These are phyloP conservation scores for Pythium sukuiense DNA, from an alignment of 352 stramenopile genomes.

Conservation along the genomic window DNA sequence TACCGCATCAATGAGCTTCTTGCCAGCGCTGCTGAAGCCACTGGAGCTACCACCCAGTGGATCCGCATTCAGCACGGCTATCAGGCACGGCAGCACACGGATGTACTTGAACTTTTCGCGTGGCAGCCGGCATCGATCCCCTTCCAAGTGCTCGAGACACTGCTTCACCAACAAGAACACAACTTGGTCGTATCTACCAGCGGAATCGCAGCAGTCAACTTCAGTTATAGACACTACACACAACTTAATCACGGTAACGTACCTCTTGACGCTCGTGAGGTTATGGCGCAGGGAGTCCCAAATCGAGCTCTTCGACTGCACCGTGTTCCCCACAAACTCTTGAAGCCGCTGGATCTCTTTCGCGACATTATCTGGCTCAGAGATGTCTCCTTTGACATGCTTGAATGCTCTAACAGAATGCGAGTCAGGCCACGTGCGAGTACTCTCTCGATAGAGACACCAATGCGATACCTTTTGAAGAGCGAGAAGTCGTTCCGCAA, in stretches of 20 bases:
- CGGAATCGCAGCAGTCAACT: not conserved
- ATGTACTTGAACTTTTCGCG: slow-evolving; percentile 54
- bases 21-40: slow-evolving; percentile 37
- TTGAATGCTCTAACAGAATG: slow-evolving; percentile 38
- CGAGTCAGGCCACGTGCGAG: not conserved
- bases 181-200: slow-evolving; percentile 59
- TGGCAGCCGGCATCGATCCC: slow-evolving; percentile 35
- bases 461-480: slow-evolving; percentile 52
- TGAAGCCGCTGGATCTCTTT: slow-evolving; percentile 62
- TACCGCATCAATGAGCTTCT: slow-evolving; percentile 61
- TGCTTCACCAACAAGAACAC: slow-evolving; percentile 57
- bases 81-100: slow-evolving; percentile 44
- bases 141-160: slow-evolving; percentile 46
- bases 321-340: slow-evolving; percentile 58
- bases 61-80: slow-evolving; percentile 45
- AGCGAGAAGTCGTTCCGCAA: slow-evolving; percentile 75
- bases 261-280: slow-evolving; percentile 70
- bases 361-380: slow-evolving; percentile 39
- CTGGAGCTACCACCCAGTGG: slow-evolving; percentile 25
- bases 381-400: slow-evolving; percentile 41
- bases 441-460: not conserved
- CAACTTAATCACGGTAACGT: not conserved
- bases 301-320: slow-evolving; percentile 55
- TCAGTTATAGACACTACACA: too few relatives aligned
- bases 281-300: slow-evolving; percentile 64